These are phyloP conservation scores for Fraxinus velutina DNA, from an alignment of 305 asterid species.

Conservation along the genomic window DNA sequence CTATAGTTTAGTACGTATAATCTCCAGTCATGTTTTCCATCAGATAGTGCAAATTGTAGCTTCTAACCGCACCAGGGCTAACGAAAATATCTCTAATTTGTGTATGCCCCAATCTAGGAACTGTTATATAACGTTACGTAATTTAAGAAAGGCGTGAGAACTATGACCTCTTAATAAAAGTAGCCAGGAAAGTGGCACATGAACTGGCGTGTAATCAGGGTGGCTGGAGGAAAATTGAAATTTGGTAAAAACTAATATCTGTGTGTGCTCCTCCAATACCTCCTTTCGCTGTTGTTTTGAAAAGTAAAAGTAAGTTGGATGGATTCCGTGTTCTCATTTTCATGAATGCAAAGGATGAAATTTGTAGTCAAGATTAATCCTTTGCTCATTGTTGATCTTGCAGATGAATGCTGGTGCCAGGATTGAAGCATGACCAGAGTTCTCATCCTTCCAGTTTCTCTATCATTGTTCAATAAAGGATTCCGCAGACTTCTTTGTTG, in stretches of 20 bases:
- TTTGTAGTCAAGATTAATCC: not conserved
- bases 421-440: constrained; percentile 25
- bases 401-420: constrained; percentile 25
- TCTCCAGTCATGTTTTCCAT: not conserved
- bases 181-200: not conserved
- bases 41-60: not conserved
- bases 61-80: not conserved
- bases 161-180: not conserved
- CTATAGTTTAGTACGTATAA: not conserved
- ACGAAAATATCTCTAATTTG: not conserved
- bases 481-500: constrained; percentile 27
- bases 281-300: not conserved
- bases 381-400: constrained; percentile 17
- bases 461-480: constrained; percentile 23
- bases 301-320: not conserved
- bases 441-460: constrained; percentile 15
- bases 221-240: not conserved
- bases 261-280: not conserved
- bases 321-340: not conserved
- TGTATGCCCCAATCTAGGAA: not conserved
- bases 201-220: not conserved
- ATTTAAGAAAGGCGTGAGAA: not conserved
- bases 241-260: not conserved
- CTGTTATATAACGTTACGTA: not conserved
- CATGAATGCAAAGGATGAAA: not conserved